Evolutionary conservation across 2,329 filamentous ascomycete species (phyloP), one percentile per base, ranked within the genome.

Genomic region (Bipolaris sorokiniana): DNA sequence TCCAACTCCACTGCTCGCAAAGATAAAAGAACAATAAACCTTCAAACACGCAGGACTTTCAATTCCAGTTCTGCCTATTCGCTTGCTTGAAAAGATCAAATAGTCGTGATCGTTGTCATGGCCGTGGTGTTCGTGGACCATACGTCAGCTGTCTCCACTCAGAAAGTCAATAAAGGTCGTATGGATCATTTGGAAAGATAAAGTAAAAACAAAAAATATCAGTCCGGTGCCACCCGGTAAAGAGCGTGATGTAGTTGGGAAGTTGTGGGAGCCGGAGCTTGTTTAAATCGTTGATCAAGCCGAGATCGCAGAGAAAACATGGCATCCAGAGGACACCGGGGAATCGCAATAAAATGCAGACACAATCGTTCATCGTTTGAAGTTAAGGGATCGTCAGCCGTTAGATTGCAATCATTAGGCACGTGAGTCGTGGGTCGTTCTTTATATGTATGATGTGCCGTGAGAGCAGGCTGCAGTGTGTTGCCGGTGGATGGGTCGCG

Each of bases 341-440:
- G 69, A 76, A 76, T 75, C 72, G 72, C 72, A 72, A 7, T 62
- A 51, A 58, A 68, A 67, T 68, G 62, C 65, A 68, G 59, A 56
- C 62, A 64, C 53, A 61, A 56, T 66, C 69, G 62, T 68, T 68
- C 61, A 66, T 73, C 71, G 67, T 75, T 71, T 72, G 69, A 65
- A 63, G 23, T 48, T 65, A 31, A 53, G 51, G 48, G 57, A 54
- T 74, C 72, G 63, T 74, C 68, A 74, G 68, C 72, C 72, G 67
- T 75, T 57, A 67, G 54, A 61, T 60, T 37, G 65, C 68, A 70
- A 65, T 68, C 65, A 63, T 71, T 59, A 55, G 63, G 71, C 65
- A 69, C 68, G 64, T 73, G 56, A 70, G 61, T 72, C 66, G 51
- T 74, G 53, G 65, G 55, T 72, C 66, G 64, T 74, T 65, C 28